A percentile compares a stretch with the other conserved stretches of the same genome.
Evolutionary conservation across 2,329 filamentous ascomycete species (phyloP).

Genomic region (Colletotrichum sp.): DNA sequence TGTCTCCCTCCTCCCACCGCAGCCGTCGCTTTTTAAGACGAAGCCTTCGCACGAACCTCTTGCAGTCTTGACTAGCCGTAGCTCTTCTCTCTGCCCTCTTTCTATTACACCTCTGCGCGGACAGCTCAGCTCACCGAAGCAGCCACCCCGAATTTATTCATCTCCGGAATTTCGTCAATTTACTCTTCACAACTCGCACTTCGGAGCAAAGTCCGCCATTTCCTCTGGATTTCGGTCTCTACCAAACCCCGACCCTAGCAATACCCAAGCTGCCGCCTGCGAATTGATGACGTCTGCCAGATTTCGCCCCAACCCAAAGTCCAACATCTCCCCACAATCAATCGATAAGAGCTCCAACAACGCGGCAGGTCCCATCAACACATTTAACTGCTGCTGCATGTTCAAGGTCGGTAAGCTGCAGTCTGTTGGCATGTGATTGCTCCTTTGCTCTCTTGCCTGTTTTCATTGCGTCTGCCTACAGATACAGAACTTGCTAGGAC

Average conservation of each 20-base stretch:
- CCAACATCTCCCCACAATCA: not conserved
- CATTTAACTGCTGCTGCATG: constrained; percentile 1
- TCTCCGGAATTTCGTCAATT: not conserved
- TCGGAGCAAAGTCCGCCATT: not conserved
- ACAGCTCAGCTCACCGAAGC: not conserved
- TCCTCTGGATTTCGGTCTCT: not conserved
- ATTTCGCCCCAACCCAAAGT: not conserved
- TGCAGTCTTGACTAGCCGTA: not conserved
- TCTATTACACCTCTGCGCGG: not conserved
- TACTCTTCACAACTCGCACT: not conserved
- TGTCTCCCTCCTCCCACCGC: not conserved
- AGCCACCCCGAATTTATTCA: not conserved
- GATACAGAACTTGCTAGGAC: not conserved
- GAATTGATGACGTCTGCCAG: constrained; percentile 10
- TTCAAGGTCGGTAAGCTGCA: not conserved
- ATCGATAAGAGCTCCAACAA: constrained; percentile 14
- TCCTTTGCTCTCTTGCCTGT: not conserved
- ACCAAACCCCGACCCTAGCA: not conserved
- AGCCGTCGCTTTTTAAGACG: constrained; percentile 1
- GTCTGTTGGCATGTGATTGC: constrained; percentile 9
- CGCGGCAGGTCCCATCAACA: not conserved
- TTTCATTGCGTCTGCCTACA: not conserved
- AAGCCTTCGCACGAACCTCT: not conserved
- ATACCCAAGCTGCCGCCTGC: not conserved
- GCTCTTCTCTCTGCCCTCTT: not conserved